These are phyloP conservation scores for Plasmopara halstedii DNA, from an alignment of 352 stramenopile species.

Conservation along the genomic window DNA sequence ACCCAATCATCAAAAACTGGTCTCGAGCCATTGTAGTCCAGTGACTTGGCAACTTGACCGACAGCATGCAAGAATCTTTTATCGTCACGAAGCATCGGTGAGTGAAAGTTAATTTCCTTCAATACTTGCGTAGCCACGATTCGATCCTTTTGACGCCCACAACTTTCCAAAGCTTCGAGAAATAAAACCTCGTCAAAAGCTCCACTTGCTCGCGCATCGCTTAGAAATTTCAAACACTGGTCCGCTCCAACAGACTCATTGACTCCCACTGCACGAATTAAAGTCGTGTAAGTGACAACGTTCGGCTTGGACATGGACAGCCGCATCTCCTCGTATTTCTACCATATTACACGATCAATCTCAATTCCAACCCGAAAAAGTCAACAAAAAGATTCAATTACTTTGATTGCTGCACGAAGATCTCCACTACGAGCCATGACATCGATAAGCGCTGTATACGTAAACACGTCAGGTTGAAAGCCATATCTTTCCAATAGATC, in stretches of 20 bases:
- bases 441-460: constrained; percentile 77
- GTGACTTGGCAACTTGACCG: constrained; percentile 26
- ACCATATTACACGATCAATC: constrained; percentile 2
- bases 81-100: constrained; percentile 31
- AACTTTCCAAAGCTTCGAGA: constrained; percentile 49
- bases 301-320: constrained; percentile 49
- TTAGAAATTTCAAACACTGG: constrained; percentile 40
- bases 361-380: not conserved
- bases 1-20: constrained; percentile 36
- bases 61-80: constrained; percentile 39
- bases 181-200: constrained; percentile 61
- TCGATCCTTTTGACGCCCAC: constrained; percentile 33
- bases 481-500: constrained; percentile 34
- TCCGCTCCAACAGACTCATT: constrained; percentile 24
- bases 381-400: constrained; percentile 5
- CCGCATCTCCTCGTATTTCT: constrained; percentile 66
- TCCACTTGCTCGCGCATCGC: constrained; percentile 35
- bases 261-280: constrained; percentile 43
- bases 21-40: constrained; percentile 20
- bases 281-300: constrained; percentile 70
- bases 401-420: constrained; percentile 36
- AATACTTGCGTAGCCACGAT: constrained; percentile 26
- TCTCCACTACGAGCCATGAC: constrained; percentile 47
- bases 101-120: constrained; percentile 22
- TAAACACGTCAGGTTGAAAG: constrained; percentile 72